A percentile compares a stretch with the other conserved stretches of the same genome.
Evolutionary conservation across 2,329 filamentous ascomycete species (phyloP).

Genomic region (Cadophora gregata): DNA sequence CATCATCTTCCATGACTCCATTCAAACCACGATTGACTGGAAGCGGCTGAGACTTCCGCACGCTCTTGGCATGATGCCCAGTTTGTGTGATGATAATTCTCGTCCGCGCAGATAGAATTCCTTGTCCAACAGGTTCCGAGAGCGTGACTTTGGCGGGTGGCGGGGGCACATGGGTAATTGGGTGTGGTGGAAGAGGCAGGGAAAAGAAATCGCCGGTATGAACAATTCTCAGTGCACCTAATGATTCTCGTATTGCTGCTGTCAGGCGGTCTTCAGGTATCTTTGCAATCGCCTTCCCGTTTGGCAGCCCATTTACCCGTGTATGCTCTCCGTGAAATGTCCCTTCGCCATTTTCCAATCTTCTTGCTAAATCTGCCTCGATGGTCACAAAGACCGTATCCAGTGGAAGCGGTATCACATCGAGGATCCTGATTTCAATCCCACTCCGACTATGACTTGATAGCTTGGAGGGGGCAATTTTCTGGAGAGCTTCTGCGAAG

Average conservation of each 20-base stretch:
- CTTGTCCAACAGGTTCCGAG: conserved; percentile 95
- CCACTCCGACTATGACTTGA: conserved; percentile 74
- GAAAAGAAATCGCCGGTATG: conserved; percentile 82
- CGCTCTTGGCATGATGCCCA: conserved; percentile 60
- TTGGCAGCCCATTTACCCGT: conserved; percentile 48
- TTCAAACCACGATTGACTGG: conserved; percentile 60
- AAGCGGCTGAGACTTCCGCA: conserved; percentile 53
- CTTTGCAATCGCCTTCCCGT: conserved; percentile 41
- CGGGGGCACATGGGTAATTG: conserved; percentile 83
- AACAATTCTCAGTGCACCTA: conserved; percentile 76
- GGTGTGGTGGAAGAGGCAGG: conserved; percentile 81
- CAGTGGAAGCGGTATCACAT: conserved; percentile 79
- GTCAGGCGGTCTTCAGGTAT: conserved; percentile 64
- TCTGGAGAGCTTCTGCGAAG: conserved; percentile 76
- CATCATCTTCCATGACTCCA: conserved; percentile 66
- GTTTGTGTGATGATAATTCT: conserved; percentile 81
- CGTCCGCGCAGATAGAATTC: conserved; percentile 75
- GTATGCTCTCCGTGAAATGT: conserved; percentile 76
- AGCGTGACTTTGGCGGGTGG: conserved; percentile 87
- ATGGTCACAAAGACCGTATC: conserved; percentile 88
- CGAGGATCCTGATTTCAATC: conserved; percentile 83
- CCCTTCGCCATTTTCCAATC: conserved; percentile 81
- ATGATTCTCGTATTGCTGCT: conserved; percentile 73
- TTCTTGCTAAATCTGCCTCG: conserved; percentile 79
- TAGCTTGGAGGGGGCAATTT: conserved; percentile 76